Base-by-base conservation (phyloP, 2,329 filamentous ascomycete genomes). In the Claviceps capensis region DNA sequence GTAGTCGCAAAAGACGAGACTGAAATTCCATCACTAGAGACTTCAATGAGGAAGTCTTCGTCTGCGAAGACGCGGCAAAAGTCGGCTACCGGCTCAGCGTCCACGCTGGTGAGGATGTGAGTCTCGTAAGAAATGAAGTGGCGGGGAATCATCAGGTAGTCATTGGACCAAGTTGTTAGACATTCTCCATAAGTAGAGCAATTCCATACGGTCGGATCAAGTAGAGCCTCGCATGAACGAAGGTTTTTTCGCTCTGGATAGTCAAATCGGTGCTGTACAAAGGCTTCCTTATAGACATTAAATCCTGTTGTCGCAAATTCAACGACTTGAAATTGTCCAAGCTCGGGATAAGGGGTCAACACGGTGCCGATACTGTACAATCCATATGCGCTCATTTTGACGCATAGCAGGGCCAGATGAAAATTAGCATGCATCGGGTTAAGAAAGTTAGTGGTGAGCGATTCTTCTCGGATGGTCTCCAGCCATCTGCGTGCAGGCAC, bases 241-340 rank as follows among this genome's bases (percentile, higher is more conserved):
- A 38, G 14, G 14, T n/a, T 23, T 3, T 14, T 17, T 14, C 11
- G 43, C 7, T 42, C 17, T n/a, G 41, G 1, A 30, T 26, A 44
- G 5, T 37, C 38, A 19, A 43, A 53, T 8, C 19, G 19, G 17
- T 45, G 46, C 41, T 54, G 52, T 26, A 54, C 22, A 13, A 54
- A 51, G 17, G 41, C 19, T 17, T 52, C 52, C 30, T 42, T 54
- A 41, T 46, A 51, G 7, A 52, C 38, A 37, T 36, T 54, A 23
- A 54, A 54, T 5, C 26, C 52, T 3, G 36, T 42, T 3, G 49
- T 49, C 6, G 52, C 49, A 13, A 52, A 37, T 26, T 54, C 52
- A 34, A 43, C n/a, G 5, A 30, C 26, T 11, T 30, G 26, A 9
- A 30, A 30, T 30, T 30, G 26, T 2, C 3, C 26, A 30, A 9